phyloP scores from a whole-genome alignment of 2,329 filamentous ascomycete genomes.

The Stagonosporopsis cucurbitacearum region DNA sequence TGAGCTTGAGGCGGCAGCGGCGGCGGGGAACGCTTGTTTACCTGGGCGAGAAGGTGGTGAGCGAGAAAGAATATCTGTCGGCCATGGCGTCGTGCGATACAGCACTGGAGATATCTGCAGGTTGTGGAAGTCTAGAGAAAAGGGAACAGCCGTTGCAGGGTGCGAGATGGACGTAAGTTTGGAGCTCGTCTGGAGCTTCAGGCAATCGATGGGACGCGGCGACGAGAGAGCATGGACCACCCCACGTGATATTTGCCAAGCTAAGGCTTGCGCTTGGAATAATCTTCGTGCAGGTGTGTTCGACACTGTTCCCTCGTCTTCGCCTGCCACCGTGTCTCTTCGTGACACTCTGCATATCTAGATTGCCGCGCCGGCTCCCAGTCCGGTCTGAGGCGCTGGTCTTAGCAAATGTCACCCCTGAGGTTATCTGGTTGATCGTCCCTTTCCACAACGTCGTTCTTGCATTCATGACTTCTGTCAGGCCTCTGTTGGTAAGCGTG shows the following conservation, averaged over 20 bases:
- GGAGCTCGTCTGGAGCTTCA: conserved; percentile 18
- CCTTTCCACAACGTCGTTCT: conserved; percentile 21
- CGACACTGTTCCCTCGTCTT: conserved; percentile 20
- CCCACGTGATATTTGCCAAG: conserved; percentile 14
- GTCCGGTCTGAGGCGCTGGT: conserved; percentile 28
- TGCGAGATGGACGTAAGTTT: conserved; percentile 17
- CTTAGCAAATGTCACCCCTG: conserved; percentile 30
- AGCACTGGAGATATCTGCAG: conserved; percentile 2
- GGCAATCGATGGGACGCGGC: conserved; percentile 22
- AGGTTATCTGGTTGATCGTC: conserved; percentile 27
- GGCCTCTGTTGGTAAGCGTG: conserved; percentile 29
- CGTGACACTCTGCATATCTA: conserved; percentile 21
- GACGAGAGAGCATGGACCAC: conserved; percentile 13
- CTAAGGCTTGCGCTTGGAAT: conserved; percentile 8
- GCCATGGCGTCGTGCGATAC: conserved; percentile 68
- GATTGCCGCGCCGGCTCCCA: conserved; percentile 28
- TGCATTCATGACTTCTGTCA: conserved; percentile 26
- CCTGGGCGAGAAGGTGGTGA: conserved; percentile 99
- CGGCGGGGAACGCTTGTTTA: conserved; percentile 56
- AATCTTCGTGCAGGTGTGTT: conserved; percentile 12
- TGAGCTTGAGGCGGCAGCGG: conserved; percentile 35
- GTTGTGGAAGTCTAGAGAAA: not conserved
- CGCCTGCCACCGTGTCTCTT: conserved; percentile 42
- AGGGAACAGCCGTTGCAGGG: conserved; percentile 11
- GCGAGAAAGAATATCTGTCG: conserved; percentile 98